A percentile compares a stretch with the other conserved stretches of the same genome.
phyloP scores from a whole-genome alignment of 1,284 basidiomycete species.

The Schizophyllum commune region DNA sequence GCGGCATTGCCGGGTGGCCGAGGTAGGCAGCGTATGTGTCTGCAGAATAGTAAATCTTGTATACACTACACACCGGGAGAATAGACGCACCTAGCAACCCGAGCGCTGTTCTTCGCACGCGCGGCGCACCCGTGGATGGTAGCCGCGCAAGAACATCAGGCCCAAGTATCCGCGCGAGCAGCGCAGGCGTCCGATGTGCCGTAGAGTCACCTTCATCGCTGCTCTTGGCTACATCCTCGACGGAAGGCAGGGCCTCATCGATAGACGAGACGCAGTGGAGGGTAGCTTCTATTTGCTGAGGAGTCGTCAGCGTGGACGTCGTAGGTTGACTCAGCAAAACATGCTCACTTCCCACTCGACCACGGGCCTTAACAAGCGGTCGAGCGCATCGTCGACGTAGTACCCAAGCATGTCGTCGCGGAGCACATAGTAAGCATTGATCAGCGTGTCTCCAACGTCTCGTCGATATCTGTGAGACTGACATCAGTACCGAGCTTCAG shows the following conservation, averaged over 20 bases:
- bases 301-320: background rate
- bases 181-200: conserved; percentile 30
- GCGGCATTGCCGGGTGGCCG: conserved; percentile 5
- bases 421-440: conserved; percentile 88
- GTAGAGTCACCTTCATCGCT: background rate
- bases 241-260: conserved; percentile 72
- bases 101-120: conserved; percentile 68
- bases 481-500: background rate
- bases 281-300: conserved; percentile 75
- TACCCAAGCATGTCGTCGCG: conserved; percentile 73
- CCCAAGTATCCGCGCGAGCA: conserved; percentile 61
- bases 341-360: conserved; percentile 64
- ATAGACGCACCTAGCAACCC: conserved; percentile 56
- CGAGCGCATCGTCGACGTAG: conserved; percentile 51
- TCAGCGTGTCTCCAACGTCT: conserved; percentile 85
- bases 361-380: conserved; percentile 23
- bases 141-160: conserved; percentile 60
- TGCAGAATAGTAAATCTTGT: conserved; percentile 20
- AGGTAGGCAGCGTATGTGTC: conserved; percentile 56
- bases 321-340: background rate
- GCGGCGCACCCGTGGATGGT: conserved; percentile 53
- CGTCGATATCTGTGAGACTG: conserved; percentile 60
- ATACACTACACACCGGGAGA: conserved; percentile 1
- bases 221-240: conserved; percentile 38
- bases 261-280: conserved; percentile 79